A percentile compares a stretch with the other conserved stretches of the same genome.
These are phyloP conservation scores for Fistulinella prunicolor DNA, from an alignment of 768 basidiomycete genomes.

Conservation along the genomic window DNA sequence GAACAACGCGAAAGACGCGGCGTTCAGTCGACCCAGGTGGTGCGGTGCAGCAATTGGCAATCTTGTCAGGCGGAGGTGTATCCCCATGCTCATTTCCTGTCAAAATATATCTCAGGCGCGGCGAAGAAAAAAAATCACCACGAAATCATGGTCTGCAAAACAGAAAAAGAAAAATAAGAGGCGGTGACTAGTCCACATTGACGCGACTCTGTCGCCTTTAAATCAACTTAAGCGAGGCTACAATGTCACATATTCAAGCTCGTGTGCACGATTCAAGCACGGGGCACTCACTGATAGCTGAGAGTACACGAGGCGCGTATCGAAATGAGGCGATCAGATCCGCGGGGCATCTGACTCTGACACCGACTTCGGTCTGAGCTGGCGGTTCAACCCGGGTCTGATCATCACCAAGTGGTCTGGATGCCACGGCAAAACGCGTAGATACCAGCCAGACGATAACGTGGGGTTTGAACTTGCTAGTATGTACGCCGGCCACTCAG, in stretches of 20 bases:
- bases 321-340: slow-evolving; percentile 28
- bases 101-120: slow-evolving; percentile 8
- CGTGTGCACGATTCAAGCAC: not conserved
- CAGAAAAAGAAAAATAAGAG: too few relatives aligned
- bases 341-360: slow-evolving; percentile 31
- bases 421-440: not conserved
- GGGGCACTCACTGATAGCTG: slow-evolving; percentile 7
- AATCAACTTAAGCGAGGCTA: too few relatives aligned
- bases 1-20: slow-evolving; percentile 20
- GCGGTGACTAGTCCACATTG: too few relatives aligned
- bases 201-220: too few relatives aligned
- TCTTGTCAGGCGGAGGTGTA: slow-evolving; percentile 7
- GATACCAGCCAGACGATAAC: not conserved
- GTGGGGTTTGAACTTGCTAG: too few relatives aligned
- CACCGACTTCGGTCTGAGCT: slow-evolving; percentile 20
- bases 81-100: slow-evolving; percentile 8
- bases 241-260: slow-evolving; percentile 3
- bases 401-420: slow-evolving; percentile 1
- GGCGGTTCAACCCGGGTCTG: slow-evolving; percentile 8
- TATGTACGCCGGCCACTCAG: too few relatives aligned
- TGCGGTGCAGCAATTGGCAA: slow-evolving; percentile 18
- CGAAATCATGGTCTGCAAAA: too few relatives aligned
- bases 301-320: slow-evolving; percentile 26
- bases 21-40: slow-evolving; percentile 9
- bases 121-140: too few relatives aligned